These are phyloP conservation scores for Musa acuminata DNA, from an alignment of 176 grass and related monocot species.

Conservation along the genomic window DNA sequence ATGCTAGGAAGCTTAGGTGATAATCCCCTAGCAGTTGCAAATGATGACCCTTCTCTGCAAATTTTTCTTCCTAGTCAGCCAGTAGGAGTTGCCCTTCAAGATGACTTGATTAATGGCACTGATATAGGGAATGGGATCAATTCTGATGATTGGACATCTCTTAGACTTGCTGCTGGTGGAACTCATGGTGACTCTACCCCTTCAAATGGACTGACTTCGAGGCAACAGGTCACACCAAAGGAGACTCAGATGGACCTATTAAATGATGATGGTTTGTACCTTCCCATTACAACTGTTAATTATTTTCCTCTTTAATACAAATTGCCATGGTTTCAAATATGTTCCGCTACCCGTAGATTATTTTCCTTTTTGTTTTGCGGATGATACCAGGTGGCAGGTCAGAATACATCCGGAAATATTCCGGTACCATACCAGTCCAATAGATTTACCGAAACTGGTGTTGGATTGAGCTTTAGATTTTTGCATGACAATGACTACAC, in stretches of 20 bases:
- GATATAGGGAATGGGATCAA: slow-evolving; percentile 48
- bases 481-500: background rate
- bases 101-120: slow-evolving; percentile 30
- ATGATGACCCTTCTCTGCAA: slow-evolving; percentile 61
- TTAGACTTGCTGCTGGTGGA: slow-evolving; percentile 63
- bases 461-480: background rate
- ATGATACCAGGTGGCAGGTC: background rate
- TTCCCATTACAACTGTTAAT: slow-evolving; percentile 2
- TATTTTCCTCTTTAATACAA: slow-evolving; percentile 17
- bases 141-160: slow-evolving; percentile 78
- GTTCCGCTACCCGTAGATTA: background rate
- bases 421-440: background rate
- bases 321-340: background rate
- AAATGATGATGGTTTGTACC: slow-evolving; percentile 50
- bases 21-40: slow-evolving; percentile 58
- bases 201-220: slow-evolving; percentile 27
- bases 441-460: background rate
- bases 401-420: background rate
- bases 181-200: slow-evolving; percentile 31
- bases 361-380: background rate
- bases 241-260: slow-evolving; percentile 28
- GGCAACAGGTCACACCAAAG: slow-evolving; percentile 37
- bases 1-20: slow-evolving; percentile 54
- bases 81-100: slow-evolving; percentile 43
- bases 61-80: slow-evolving; percentile 74